Evolutionary conservation across 2,329 filamentous ascomycete genomes (phyloP).

Genomic region (Aspergillus viridinutans): DNA sequence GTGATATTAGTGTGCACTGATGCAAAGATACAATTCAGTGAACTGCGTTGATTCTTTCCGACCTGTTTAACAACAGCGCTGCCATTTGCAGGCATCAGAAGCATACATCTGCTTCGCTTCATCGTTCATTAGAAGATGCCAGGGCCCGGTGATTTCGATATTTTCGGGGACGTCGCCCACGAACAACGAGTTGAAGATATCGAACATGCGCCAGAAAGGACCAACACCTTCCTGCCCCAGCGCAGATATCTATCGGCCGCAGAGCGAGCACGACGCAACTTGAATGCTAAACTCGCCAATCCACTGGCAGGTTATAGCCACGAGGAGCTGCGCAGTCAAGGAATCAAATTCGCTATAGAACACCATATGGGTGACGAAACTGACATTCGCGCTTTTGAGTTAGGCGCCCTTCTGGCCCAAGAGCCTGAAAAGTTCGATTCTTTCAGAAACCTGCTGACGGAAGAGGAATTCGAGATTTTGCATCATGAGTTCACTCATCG

Average conservation of each 20-base stretch:
- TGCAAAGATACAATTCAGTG: background rate
- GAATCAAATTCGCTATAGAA: constrained; percentile 54
- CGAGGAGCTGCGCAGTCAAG: constrained; percentile 52
- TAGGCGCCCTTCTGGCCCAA: constrained; percentile 58
- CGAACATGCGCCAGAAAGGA: constrained; percentile 9
- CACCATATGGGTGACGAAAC: constrained; percentile 54
- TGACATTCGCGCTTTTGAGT: constrained; percentile 56
- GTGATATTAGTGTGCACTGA: background rate
- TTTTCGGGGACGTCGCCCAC: constrained; percentile 3
- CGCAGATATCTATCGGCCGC: constrained; percentile 30
- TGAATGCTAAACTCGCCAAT: constrained; percentile 51
- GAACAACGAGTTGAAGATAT: constrained; percentile 8
- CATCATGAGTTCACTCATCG: constrained; percentile 60
- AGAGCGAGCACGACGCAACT: constrained; percentile 38
- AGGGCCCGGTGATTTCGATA: constrained; percentile 7
- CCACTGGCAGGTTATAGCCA: constrained; percentile 48
- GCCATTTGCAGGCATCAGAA: background rate
- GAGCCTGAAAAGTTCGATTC: constrained; percentile 48
- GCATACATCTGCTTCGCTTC: background rate
- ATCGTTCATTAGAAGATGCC: constrained; percentile 6
- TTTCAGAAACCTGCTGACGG: constrained; percentile 49
- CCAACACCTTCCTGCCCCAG: constrained; percentile 19
- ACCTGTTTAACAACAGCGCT: background rate
- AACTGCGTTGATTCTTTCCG: background rate
- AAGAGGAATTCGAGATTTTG: constrained; percentile 56